Percentiles rank a stretch among this genome's conserved stretches.
Conservation (phyloP, 257 asterid species). For the Nicotiana noctiflora region DNA sequence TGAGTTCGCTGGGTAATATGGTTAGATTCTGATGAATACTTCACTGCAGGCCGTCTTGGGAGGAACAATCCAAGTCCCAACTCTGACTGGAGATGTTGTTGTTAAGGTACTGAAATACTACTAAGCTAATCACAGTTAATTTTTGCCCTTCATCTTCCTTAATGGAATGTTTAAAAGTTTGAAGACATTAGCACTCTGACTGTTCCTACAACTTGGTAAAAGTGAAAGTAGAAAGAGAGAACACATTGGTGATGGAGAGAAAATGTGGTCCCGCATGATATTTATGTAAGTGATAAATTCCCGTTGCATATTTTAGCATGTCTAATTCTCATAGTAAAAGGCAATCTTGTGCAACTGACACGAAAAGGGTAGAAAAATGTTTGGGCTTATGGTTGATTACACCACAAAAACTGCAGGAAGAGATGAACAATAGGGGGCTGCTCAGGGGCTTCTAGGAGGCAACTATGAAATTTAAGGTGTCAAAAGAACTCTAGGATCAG, state of each 20-base stretch:
- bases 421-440: neutral
- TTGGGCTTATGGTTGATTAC: neutral
- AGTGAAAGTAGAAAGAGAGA: neutral
- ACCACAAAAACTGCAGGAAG: neutral
- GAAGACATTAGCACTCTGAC: neutral
- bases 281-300: neutral
- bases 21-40: slow-evolving; percentile 9
- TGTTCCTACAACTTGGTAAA: neutral
- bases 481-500: neutral
- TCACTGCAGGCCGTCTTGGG: slow-evolving; percentile 83
- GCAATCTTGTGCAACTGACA: neutral
- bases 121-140: neutral
- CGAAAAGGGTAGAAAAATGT: neutral
- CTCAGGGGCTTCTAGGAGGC: neutral
- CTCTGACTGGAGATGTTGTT: slow-evolving; percentile 80
- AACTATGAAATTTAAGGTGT: neutral
- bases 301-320: neutral
- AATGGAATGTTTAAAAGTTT: neutral
- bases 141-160: neutral
- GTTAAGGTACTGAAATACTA: slow-evolving; percentile 51
- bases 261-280: neutral
- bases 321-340: neutral
- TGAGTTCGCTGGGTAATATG: neutral
- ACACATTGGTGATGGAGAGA: neutral
- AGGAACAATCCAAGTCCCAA: slow-evolving; percentile 89